Conservation (phyloP, 176 grass and related monocot species). For the Oryza longistaminata region DNA sequence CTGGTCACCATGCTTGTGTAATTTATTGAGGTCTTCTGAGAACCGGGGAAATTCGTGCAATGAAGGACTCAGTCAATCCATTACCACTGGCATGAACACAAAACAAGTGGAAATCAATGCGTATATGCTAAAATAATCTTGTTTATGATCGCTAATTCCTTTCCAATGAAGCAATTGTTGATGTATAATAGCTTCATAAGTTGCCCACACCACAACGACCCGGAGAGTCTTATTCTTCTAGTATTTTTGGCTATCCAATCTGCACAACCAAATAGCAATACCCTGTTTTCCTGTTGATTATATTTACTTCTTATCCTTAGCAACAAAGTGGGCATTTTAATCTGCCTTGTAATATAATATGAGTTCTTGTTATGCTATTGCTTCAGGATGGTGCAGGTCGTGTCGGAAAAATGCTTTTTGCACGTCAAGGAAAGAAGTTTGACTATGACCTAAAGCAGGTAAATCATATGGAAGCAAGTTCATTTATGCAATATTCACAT, state of each 20-base stretch:
- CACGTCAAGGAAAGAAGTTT: slow-evolving; percentile 98
- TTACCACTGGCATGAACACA: slow-evolving; percentile 13
- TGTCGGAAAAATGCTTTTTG: slow-evolving; percentile 98
- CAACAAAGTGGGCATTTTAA: neutral
- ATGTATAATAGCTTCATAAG: neutral
- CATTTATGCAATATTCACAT: neutral
- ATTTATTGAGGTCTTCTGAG: neutral
- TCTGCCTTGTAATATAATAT: slow-evolving; percentile 25
- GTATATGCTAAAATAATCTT: neutral
- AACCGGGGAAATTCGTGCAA: neutral
- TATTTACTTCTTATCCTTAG: neutral
- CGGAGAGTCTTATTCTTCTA: slow-evolving; percentile 1
- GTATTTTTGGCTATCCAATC: neutral
- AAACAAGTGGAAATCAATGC: neutral
- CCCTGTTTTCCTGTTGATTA: slow-evolving; percentile 8
- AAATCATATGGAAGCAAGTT: slow-evolving; percentile 1
- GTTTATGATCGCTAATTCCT: neutral
- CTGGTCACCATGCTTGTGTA: neutral
- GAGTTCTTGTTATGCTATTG: slow-evolving; percentile 20
- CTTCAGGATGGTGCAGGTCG: slow-evolving; percentile 93
- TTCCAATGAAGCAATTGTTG: neutral
- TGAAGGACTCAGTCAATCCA: neutral
- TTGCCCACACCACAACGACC: neutral
- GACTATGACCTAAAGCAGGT: slow-evolving; percentile 99
- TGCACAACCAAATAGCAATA: slow-evolving; percentile 13